phyloP scores from a whole-genome alignment of 2,329 filamentous ascomycete species.

The Clonostachys rhizophaga region DNA sequence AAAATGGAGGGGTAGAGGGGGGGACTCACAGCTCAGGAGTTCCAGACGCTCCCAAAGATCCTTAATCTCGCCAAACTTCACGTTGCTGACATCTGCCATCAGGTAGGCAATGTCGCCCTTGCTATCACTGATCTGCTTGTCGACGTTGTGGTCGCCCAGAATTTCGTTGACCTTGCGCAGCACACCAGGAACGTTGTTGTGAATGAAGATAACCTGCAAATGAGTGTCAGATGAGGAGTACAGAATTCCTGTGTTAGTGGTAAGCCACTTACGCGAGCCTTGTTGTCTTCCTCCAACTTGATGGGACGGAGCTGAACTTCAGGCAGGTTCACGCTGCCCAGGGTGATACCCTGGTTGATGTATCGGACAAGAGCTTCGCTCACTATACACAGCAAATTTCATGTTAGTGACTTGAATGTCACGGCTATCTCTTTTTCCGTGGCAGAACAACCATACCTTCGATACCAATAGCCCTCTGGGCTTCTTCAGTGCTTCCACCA shows the following conservation, averaged over 20 bases:
- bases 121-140: conserved; percentile 97
- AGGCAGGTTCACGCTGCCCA: conserved; percentile 95
- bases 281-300: conserved; percentile 82
- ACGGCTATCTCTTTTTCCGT: neutral
- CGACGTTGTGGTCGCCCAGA: conserved; percentile 91
- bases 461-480: conserved; percentile 90
- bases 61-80: conserved; percentile 76
- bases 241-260: too few species aligned
- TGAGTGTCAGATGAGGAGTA: neutral
- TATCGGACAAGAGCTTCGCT: conserved; percentile 84
- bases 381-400: conserved; percentile 42
- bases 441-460: conserved; percentile 51
- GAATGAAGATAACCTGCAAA: conserved; percentile 79
- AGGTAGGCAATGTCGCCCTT: conserved; percentile 92
- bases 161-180: conserved; percentile 93
- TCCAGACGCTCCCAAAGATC: conserved; percentile 82
- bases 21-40: conserved; percentile 65
- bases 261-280: conserved; percentile 61
- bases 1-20: neutral
- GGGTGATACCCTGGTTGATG: conserved; percentile 89
- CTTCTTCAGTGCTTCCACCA: conserved; percentile 95
- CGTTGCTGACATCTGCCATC: conserved; percentile 94
- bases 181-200: conserved; percentile 94
- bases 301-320: conserved; percentile 88
- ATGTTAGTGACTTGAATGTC: neutral